Evolutionary conservation across 2,329 filamentous ascomycete species (phyloP).

Genomic region (Coniochaeta prunicola): DNA sequence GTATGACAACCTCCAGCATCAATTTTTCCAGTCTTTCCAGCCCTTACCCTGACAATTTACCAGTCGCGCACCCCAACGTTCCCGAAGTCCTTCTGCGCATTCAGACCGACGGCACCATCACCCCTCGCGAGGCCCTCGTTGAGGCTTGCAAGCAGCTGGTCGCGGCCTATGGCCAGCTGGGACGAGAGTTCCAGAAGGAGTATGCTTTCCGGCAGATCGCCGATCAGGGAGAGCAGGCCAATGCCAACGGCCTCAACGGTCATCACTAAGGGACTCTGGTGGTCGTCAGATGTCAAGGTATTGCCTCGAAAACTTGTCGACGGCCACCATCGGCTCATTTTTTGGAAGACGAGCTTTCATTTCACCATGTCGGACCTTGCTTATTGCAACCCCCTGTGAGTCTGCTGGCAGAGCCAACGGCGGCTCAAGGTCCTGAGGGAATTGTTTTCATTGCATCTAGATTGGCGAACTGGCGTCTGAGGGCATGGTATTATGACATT

Average conservation of each 20-base stretch:
- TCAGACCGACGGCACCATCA: conserved; percentile 83
- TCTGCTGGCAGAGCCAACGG: neutral
- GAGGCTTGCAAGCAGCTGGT: conserved; percentile 77
- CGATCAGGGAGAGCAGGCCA: conserved; percentile 46
- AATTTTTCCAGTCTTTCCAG: neutral
- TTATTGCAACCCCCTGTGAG: neutral
- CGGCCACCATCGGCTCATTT: neutral
- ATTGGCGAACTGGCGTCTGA: neutral
- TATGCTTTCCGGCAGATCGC: conserved; percentile 18
- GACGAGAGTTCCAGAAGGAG: conserved; percentile 21
- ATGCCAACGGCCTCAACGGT: conserved; percentile 39
- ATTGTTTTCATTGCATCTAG: neutral
- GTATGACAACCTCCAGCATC: conserved; percentile 32
- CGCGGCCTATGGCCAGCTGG: conserved; percentile 68
- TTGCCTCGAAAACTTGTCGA: neutral
- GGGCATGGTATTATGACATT: neutral
- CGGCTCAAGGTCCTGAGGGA: neutral
- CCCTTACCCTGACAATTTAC: conserved; percentile 7
- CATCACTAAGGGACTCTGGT: neutral
- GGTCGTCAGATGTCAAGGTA: neutral
- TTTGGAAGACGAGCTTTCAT: neutral
- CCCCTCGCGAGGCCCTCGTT: conserved; percentile 82
- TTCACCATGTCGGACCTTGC: too few species aligned
- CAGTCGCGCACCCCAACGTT: conserved; percentile 53
- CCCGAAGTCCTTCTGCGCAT: conserved; percentile 65